These are phyloP conservation scores for Peniophora sp. DNA, from an alignment of 1,284 basidiomycete genomes.

Conservation along the genomic window DNA sequence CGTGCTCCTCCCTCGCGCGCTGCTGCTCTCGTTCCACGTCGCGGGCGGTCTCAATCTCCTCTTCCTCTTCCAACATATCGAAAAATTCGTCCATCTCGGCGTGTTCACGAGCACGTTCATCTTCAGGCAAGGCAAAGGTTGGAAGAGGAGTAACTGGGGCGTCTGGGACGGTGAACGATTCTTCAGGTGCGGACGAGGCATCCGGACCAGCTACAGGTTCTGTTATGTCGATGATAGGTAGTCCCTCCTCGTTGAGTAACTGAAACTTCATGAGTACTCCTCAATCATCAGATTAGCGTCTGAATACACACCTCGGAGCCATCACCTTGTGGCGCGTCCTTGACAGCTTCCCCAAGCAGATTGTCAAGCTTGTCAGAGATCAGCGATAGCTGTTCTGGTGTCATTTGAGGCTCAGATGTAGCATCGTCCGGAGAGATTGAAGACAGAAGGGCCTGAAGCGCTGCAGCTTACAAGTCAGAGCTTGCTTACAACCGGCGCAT, in stretches of 20 bases:
- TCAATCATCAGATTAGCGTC: neutral
- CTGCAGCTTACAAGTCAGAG: constrained; percentile 22
- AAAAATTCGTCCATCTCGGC: constrained; percentile 56
- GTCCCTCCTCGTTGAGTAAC: constrained; percentile 68
- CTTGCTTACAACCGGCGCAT: neutral
- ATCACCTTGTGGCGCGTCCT: constrained; percentile 29
- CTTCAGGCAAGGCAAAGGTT: constrained; percentile 31
- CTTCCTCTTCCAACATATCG: constrained; percentile 65
- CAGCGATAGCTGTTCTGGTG: constrained; percentile 40
- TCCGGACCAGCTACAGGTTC: constrained; percentile 37
- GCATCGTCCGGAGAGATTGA: constrained; percentile 32
- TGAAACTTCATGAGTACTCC: constrained; percentile 18
- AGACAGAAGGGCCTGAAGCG: constrained; percentile 42
- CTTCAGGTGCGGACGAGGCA: constrained; percentile 1
- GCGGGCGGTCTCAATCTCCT: constrained; percentile 34
- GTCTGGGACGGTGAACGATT: constrained; percentile 5
- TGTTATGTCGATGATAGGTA: constrained; percentile 71
- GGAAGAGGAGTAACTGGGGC: constrained; percentile 8
- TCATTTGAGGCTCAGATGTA: constrained; percentile 24
- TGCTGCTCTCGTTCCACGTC: constrained; percentile 33
- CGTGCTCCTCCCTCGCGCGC: constrained; percentile 35
- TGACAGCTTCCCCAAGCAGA: constrained; percentile 42
- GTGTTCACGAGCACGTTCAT: constrained; percentile 40
- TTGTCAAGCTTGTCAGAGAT: constrained; percentile 55
- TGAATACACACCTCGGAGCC: constrained; percentile 50